phyloP scores from a whole-genome alignment of 2,329 filamentous ascomycete species.

The Pleomassaria siparia region DNA sequence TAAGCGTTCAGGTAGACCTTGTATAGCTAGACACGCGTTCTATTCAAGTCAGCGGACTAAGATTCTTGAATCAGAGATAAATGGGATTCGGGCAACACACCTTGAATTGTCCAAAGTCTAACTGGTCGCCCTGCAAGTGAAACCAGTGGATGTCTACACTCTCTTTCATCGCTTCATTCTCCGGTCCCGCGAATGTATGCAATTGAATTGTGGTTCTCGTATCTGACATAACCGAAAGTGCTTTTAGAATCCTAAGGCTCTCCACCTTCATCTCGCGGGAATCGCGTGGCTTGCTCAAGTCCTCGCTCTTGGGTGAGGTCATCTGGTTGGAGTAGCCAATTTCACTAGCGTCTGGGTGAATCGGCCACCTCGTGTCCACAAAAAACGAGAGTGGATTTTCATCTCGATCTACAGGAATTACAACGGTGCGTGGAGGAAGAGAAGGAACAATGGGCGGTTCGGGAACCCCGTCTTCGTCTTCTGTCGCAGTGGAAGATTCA shows the following conservation, averaged over 20 bases:
- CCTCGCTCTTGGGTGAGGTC: not conserved
- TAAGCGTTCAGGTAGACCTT: slow-evolving; percentile 19
- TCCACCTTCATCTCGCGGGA: slow-evolving; percentile 18
- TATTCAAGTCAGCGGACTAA: slow-evolving; percentile 2
- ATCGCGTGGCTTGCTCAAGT: not conserved
- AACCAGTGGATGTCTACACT: slow-evolving; percentile 26
- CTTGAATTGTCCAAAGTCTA: slow-evolving; percentile 30
- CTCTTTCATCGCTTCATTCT: slow-evolving; percentile 10
- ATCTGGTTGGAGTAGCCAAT: not conserved
- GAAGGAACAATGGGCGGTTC: slow-evolving; percentile 1
- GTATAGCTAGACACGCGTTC: slow-evolving; percentile 23
- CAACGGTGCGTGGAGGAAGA: slow-evolving; percentile 6
- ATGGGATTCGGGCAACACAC: slow-evolving; percentile 3
- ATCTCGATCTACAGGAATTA: slow-evolving; percentile 21
- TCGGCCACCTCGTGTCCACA: slow-evolving; percentile 13
- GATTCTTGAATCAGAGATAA: not conserved
- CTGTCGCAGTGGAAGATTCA: not conserved
- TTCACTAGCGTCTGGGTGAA: not conserved
- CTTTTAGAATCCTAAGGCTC: slow-evolving; percentile 28
- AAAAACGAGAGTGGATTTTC: slow-evolving; percentile 26
- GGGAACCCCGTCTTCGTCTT: slow-evolving; percentile 5
- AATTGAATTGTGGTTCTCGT: slow-evolving; percentile 22
- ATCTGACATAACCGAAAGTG: slow-evolving; percentile 16
- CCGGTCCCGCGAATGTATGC: slow-evolving; percentile 23
- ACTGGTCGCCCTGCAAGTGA: slow-evolving; percentile 21